Conservation (phyloP, 441 rosid genomes). For the Populus trichocarpa region DNA sequence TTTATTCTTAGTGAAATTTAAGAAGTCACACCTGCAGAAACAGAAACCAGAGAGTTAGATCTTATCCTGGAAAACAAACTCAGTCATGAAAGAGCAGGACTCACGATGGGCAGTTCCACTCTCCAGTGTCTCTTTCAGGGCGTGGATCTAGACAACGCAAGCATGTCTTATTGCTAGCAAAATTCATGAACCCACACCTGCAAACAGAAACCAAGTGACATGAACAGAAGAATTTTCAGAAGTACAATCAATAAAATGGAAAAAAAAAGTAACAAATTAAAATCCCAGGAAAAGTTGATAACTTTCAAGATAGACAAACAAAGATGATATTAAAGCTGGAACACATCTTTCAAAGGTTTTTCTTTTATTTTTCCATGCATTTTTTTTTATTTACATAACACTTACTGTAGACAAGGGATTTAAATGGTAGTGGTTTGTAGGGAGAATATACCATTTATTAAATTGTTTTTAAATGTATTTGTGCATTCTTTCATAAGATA, state of each 20-base stretch:
- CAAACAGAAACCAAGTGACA: conserved; percentile 16
- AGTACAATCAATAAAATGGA: neutral
- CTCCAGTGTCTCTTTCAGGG: conserved; percentile 70
- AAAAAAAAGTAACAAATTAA: neutral
- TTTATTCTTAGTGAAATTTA: conserved; percentile 61
- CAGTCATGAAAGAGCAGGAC: conserved; percentile 24
- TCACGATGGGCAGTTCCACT: conserved; percentile 92
- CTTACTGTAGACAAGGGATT: neutral
- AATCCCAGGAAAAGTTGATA: neutral
- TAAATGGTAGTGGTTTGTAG: neutral
- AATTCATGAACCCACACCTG: conserved; percentile 95
- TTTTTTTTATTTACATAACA: neutral
- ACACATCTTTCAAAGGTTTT: neutral
- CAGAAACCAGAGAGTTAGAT: conserved; percentile 9
- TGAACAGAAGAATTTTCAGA: neutral
- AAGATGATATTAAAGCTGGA: neutral
- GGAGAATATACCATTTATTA: neutral
- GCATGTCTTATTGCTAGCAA: conserved; percentile 73
- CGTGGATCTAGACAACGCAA: conserved; percentile 53
- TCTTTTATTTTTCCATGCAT: neutral
- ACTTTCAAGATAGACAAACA: neutral
- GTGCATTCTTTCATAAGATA: neutral
- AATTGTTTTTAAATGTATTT: too few species aligned
- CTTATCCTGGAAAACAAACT: neutral
- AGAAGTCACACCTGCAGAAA: conserved; percentile 61